These are phyloP conservation scores for Eucalyptus curtisii DNA, from an alignment of 345 rosid species.

Conservation along the genomic window DNA sequence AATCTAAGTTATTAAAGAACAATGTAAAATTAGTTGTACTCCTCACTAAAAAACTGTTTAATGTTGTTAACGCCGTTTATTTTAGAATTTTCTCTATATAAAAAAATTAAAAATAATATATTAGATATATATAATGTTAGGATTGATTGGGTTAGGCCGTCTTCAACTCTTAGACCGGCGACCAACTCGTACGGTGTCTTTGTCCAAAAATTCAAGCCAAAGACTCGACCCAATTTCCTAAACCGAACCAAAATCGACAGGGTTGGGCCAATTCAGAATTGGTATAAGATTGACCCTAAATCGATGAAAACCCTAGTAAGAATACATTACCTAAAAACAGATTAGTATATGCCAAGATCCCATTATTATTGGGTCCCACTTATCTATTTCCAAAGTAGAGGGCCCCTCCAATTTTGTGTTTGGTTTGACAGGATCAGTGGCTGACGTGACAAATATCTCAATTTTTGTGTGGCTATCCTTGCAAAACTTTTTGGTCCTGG, in stretches of 20 bases:
- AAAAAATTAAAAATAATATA: no score
- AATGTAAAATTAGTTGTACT: no score
- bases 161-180: no score
- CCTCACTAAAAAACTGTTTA: no score
- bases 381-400: neutral
- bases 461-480: neutral
- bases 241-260: fast-evolving
- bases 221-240: no score
- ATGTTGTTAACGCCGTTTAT: fast-evolving
- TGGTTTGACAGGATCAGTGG: neutral
- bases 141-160: no score
- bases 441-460: neutral
- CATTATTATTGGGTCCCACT: neutral
- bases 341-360: neutral
- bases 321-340: neutral
- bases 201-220: fast-evolving
- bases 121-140: no score
- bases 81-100: no score
- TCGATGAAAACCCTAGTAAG: fast-evolving
- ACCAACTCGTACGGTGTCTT: no score
- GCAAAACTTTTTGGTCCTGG: neutral
- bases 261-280: fast-evolving
- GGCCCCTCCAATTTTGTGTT: neutral
- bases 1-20: no score
- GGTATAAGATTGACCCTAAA: no score